These are phyloP conservation scores for Pichia inconspicua DNA, from an alignment of 1,139 yeast genomes.

Conservation along the genomic window DNA sequence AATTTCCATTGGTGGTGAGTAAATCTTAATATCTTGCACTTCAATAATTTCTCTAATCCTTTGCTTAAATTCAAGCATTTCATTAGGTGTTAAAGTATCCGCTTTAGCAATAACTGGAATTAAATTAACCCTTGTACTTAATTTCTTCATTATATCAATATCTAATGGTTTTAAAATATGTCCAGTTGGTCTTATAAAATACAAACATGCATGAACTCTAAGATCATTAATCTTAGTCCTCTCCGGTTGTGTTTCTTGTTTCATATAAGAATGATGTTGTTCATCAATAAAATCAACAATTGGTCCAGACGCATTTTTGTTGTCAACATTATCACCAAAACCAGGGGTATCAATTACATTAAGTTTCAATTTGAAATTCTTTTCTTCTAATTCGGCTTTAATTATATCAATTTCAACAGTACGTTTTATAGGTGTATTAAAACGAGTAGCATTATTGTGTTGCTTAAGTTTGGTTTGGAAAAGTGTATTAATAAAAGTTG, in stretches of 20 bases:
- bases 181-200: conserved; percentile 94
- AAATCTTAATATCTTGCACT: conserved; percentile 85
- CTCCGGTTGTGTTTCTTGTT: conserved; percentile 92
- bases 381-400: conserved; percentile 88
- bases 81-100: conserved; percentile 81
- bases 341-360: conserved; percentile 97
- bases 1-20: conserved; percentile 75
- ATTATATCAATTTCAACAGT: conserved; percentile 89
- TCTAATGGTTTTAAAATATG: conserved; percentile 91
- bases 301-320: conserved; percentile 89
- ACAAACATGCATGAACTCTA: conserved; percentile 91
- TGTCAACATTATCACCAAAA: conserved; percentile 93
- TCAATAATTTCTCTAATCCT: conserved; percentile 87
- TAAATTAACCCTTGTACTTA: conserved; percentile 82
- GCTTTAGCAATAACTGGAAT: conserved; percentile 95
- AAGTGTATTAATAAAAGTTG: conserved; percentile 88
- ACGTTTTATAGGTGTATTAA: conserved; percentile 65
- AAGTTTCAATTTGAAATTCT: conserved; percentile 75
- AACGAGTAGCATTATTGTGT: conserved; percentile 63
- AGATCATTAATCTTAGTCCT: conserved; percentile 67
- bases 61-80: conserved; percentile 72
- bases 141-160: conserved; percentile 84
- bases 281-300: conserved; percentile 91
- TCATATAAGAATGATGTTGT: conserved; percentile 90
- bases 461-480: conserved; percentile 67